Evolutionary conservation across 345 rosid species (phyloP).

Genomic region (Salix dunnii): DNA sequence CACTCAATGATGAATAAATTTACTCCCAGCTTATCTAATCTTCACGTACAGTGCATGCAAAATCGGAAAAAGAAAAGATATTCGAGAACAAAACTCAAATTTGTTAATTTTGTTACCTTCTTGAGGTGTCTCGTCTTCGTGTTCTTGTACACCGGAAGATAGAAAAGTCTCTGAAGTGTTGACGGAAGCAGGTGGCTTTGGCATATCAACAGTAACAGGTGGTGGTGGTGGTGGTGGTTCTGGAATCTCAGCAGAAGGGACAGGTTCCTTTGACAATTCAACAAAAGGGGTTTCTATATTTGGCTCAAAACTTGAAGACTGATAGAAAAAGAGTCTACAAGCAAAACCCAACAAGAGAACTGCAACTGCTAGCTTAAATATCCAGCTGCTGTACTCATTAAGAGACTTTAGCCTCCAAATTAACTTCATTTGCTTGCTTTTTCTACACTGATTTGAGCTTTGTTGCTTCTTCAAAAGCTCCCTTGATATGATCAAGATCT

Average conservation of each 20-base stretch:
- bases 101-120: constrained; percentile 33
- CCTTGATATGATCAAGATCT: constrained; percentile 1
- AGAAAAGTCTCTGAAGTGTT: neutral
- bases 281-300: constrained; percentile 22
- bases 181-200: constrained; percentile 5
- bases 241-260: neutral
- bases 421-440: constrained; percentile 44
- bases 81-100: constrained; percentile 5
- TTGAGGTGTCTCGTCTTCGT: constrained; percentile 48
- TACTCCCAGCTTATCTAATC: neutral
- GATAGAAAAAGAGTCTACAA: constrained; percentile 46
- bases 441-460: neutral
- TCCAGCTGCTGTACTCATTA: constrained; percentile 44
- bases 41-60: neutral
- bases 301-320: constrained; percentile 32
- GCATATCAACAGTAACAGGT: constrained; percentile 1
- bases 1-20: neutral
- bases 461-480: neutral
- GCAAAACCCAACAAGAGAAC: constrained; percentile 54
- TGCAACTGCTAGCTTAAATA: constrained; percentile 48
- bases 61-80: neutral
- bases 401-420: constrained; percentile 33
- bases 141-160: constrained; percentile 28
- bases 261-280: constrained; percentile 1
- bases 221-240: neutral